A percentile compares a stretch with the other conserved stretches of the same genome.
Conservation (phyloP, 306 rosid genomes). For the Clitoria ternatea region DNA sequence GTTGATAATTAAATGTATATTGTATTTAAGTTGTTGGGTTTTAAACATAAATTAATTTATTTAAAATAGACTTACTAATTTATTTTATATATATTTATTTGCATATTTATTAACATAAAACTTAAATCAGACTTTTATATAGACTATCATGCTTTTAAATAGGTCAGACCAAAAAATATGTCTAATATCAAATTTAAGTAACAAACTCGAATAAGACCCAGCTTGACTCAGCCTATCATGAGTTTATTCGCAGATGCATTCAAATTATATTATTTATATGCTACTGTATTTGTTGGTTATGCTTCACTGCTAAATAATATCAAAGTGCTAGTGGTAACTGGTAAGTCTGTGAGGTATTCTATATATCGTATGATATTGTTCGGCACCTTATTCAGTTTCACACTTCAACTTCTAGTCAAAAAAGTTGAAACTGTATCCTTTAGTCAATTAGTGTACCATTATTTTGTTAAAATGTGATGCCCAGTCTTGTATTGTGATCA, state of each 20-base stretch:
- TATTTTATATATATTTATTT: too few relatives aligned
- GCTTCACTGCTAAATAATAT: conserved; percentile 6
- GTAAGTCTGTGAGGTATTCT: background rate
- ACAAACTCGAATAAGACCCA: background rate
- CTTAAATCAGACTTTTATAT: too few relatives aligned
- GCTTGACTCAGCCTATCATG: too few relatives aligned
- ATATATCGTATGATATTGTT: background rate
- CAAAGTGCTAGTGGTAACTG: background rate
- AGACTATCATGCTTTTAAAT: too few relatives aligned
- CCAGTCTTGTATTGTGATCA: conserved; percentile 1
- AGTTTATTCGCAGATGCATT: background rate
- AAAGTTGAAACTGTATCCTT: background rate
- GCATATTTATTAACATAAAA: too few relatives aligned
- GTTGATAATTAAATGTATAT: too few relatives aligned
- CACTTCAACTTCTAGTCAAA: background rate
- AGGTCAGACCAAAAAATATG: too few relatives aligned
- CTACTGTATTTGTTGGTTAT: conserved; percentile 7
- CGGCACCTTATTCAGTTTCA: background rate
- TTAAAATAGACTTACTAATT: too few relatives aligned
- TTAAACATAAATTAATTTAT: too few relatives aligned
- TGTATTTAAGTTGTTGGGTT: too few relatives aligned
- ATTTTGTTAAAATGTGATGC: background rate
- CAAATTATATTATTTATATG: background rate
- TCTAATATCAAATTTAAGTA: conserved; percentile 19
- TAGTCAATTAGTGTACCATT: background rate